phyloP scores from a whole-genome alignment of 768 basidiomycete genomes.

The Coprinellus micaceus region DNA sequence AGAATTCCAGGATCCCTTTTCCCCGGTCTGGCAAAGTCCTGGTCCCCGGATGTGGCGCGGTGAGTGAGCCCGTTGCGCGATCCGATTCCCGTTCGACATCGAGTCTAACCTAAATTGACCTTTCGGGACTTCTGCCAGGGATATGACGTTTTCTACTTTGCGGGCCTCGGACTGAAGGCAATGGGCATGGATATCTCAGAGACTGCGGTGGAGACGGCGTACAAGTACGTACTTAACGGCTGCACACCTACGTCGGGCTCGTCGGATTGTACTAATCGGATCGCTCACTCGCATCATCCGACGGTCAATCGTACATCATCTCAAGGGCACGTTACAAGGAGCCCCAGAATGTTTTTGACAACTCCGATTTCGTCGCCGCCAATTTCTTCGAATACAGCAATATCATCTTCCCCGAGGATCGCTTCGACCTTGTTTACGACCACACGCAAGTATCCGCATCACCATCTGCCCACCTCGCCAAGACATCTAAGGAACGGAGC shows the following conservation, averaged over 20 bases:
- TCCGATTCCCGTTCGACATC: background rate
- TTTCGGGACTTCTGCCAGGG: slow-evolving; percentile 37
- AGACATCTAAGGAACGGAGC: background rate
- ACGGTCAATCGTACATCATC: background rate
- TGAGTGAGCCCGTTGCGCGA: slow-evolving; percentile 15
- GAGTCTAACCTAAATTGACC: background rate
- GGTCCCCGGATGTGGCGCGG: slow-evolving; percentile 48
- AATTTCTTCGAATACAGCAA: slow-evolving; percentile 50
- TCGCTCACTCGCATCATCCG: background rate
- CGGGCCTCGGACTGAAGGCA: slow-evolving; percentile 42
- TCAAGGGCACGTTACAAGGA: slow-evolving; percentile 8
- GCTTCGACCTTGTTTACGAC: slow-evolving; percentile 60
- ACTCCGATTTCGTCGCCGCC: slow-evolving; percentile 34
- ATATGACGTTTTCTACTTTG: slow-evolving; percentile 57
- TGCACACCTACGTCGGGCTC: background rate
- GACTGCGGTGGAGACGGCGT: slow-evolving; percentile 48
- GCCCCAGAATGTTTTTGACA: slow-evolving; percentile 21
- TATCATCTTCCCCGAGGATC: slow-evolving; percentile 28
- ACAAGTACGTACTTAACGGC: slow-evolving; percentile 26
- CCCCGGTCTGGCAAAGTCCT: slow-evolving; percentile 32
- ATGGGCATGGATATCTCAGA: slow-evolving; percentile 55
- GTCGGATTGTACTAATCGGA: too few relatives aligned
- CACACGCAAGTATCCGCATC: slow-evolving; percentile 44
- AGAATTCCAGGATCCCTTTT: slow-evolving; percentile 40
- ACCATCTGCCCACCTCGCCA: background rate